Base-by-base conservation (phyloP, 2,329 filamentous ascomycete species). In the Neospermospora avenae region DNA sequence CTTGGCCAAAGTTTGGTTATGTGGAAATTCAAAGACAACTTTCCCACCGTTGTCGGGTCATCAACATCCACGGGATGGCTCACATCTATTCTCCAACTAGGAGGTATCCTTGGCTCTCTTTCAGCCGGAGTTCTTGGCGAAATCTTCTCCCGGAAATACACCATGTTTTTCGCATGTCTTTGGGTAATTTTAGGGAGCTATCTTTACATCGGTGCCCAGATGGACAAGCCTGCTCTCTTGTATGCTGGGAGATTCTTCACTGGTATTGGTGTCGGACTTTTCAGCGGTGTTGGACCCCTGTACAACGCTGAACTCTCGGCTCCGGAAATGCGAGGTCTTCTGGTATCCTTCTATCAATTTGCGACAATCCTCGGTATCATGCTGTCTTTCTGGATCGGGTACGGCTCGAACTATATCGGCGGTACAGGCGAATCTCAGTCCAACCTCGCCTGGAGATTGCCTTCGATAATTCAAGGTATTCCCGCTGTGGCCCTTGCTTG, bases 341-440 rank as follows among this genome's bases (percentile, higher is more conserved):
- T 88, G 4, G 83, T 88, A 18, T 83, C 80, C 3, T 76, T 87
- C 18, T 84, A 87, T 57, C 84, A 86, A 61, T 77, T 88, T n/a
- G 81, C 82, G 3, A 84, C 83, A 58, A 82, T 80, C 2, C 75
- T 83, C 37, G 81, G 80, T 28, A 80, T 84, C 58, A 76, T 78
- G 74, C 71, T 81, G 22, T 75, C 74, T 1, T 78, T 78, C 68
- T 79, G 77, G 76, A 69, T 77, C 25, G 76, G 74, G 22, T 78
- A 78, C 48, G 76, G 74, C 44, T 76, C 73, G 60, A 77, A 77
- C 64, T 76, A 77, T 58, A 80, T 81, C 55, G 62, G 62, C 8
- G 60, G 62, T n/a, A 64, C 54, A n/a, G 60, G 59, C 18, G 74
- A 76, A 66, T 57, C 72, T 62, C 62, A 64, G 31, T 71, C 75